Conservation (phyloP, 352 stramenopile species). For the Pythium volutum region DNA sequence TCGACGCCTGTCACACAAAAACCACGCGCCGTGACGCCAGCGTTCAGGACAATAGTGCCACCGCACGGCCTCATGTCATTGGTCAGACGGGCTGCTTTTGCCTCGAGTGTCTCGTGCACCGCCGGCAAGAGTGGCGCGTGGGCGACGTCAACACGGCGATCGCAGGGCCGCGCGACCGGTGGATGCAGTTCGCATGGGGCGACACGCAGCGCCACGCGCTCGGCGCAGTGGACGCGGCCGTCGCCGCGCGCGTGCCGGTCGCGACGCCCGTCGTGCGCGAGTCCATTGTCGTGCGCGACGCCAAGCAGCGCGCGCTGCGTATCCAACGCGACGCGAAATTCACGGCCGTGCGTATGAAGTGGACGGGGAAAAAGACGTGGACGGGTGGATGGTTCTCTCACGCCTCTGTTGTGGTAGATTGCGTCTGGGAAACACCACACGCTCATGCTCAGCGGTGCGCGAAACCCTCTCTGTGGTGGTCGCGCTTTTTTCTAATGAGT, state of each 20-base stretch:
- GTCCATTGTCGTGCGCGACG: constrained; percentile 41
- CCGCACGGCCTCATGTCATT: constrained; percentile 40
- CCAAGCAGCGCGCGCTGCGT: constrained; percentile 32
- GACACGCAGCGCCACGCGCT: constrained; percentile 52
- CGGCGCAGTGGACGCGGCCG: constrained; percentile 16
- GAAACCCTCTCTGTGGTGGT: neutral
- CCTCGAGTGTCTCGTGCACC: constrained; percentile 61
- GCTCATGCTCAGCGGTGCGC: constrained; percentile 58
- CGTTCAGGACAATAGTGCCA: too few species aligned
- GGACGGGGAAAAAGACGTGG: too few species aligned
- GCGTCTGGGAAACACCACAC: constrained; percentile 76
- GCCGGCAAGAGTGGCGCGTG: constrained; percentile 76
- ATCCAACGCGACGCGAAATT: constrained; percentile 76
- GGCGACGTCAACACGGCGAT: constrained; percentile 63
- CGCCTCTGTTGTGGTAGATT: constrained; percentile 31
- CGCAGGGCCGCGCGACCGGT: constrained; percentile 62
- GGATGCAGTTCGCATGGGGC: constrained; percentile 62
- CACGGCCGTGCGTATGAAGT: constrained; percentile 19
- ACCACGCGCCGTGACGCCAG: neutral
- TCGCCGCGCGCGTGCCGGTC: constrained; percentile 19
- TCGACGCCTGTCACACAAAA: constrained; percentile 34
- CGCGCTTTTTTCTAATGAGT: too few species aligned
- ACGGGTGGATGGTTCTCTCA: neutral
- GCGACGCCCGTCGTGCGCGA: constrained; percentile 50
- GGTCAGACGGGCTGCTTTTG: constrained; percentile 78